Conservation (phyloP, 1,284 basidiomycete species). For the Calocybe gambosa region DNA sequence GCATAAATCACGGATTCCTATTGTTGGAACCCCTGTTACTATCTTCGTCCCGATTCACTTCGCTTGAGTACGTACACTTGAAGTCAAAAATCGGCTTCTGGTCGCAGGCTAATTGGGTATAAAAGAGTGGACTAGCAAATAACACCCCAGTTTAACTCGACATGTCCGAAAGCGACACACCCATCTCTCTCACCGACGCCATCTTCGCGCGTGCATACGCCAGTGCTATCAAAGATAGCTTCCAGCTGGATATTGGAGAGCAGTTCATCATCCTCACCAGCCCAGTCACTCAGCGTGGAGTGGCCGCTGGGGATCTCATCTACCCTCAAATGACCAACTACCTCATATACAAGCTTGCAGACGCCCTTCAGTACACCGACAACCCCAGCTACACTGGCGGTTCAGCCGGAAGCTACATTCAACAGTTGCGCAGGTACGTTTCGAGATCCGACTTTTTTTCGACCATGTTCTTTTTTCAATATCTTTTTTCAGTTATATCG, state of each 20-base stretch:
- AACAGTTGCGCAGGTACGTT: slow-evolving; percentile 4
- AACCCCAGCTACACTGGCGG: not conserved
- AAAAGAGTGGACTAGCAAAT: too few relatives aligned
- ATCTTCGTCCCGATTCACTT: too few relatives aligned
- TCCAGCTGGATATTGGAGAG: not conserved
- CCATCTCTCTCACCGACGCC: not conserved
- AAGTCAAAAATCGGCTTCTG: too few relatives aligned
- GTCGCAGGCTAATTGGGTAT: too few relatives aligned
- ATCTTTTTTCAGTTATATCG: not conserved
- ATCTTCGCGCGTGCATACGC: not conserved
- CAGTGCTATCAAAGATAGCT: not conserved
- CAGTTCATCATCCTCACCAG: not conserved
- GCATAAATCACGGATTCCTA: too few relatives aligned
- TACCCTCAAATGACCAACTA: not conserved
- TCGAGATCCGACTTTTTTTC: not conserved
- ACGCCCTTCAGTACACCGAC: slow-evolving; percentile 2
- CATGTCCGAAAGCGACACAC: not conserved
- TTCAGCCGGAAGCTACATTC: not conserved
- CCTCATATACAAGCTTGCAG: slow-evolving; percentile 3
- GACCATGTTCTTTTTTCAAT: not conserved
- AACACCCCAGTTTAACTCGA: too few relatives aligned
- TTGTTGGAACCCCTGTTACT: too few relatives aligned
- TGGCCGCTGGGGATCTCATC: slow-evolving; percentile 3
- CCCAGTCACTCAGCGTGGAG: slow-evolving; percentile 2
- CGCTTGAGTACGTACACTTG: too few relatives aligned